Evolutionary conservation across 2,329 filamentous ascomycete genomes (phyloP), one percentile per base, ranked within the genome.

Genomic region (Cordyceps cicadae): DNA sequence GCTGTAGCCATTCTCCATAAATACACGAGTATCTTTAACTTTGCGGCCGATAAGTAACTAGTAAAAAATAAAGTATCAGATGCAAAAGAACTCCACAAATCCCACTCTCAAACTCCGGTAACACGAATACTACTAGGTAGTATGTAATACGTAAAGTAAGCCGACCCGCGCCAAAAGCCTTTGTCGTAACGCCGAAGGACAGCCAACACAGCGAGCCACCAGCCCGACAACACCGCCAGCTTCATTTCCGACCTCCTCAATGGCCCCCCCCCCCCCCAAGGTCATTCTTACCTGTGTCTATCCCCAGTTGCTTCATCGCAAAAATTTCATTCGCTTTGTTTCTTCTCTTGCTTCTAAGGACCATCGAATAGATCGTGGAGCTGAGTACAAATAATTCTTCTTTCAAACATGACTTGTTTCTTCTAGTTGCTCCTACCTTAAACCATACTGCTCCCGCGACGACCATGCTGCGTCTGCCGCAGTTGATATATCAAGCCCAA

Each of bases 401-500:
- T 12, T 11, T 2, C 29, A 17, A 41, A 41, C 11, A 41, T 5
- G 39, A 15, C 14, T 7, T n/a, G 1, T 29, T n/a, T n/a, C 29
- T 3, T n/a, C 51, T 9, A n/a, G 14, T 19, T 43, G 12, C 5
- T 43, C 26, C 50, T 37, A 24, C 39, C 45, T 58, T 54, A 69
- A 43, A 73, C 65, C 56, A 77, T 71, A 29, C 77, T 75, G n/a
- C 73, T 73, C 15, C 70, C 71, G 59, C 79, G 72, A 41, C 80
- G 76, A 50, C 79, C 77, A 66, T 81, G 74, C 64, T 84, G 81
- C 24, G 80, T 79, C 69, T 84, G 80, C 66, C 82, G 81, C 62
- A 85, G 77, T 67, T 85, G 81, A 64, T 82, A 81, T 62, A 86
- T 79, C 66, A 86, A 74, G 5, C 79, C 80, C 50, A 86, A 72